phyloP scores from a whole-genome alignment of 2,329 filamentous ascomycete species.

The Pezicula radicicola region DNA sequence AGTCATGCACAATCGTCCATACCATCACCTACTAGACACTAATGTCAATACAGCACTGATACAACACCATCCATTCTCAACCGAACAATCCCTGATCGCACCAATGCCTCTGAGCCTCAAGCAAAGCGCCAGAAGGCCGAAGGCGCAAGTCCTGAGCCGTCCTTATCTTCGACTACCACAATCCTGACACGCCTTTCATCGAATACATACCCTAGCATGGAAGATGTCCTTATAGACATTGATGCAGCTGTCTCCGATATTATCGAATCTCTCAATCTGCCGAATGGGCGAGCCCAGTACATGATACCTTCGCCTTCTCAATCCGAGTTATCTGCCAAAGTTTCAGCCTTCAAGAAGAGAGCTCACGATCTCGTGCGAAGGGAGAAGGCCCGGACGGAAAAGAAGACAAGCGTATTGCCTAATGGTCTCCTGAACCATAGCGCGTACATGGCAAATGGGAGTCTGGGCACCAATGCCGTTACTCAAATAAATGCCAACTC shows the following conservation, averaged over 20 bases:
- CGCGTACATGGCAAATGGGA: constrained; percentile 13
- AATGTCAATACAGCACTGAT: constrained; percentile 47
- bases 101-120: constrained; percentile 47
- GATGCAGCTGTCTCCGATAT: constrained; percentile 45
- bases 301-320: constrained; percentile 15
- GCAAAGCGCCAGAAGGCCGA: constrained; percentile 59
- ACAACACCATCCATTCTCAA: constrained; percentile 51
- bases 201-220: constrained; percentile 55
- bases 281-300: constrained; percentile 25
- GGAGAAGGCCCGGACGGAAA: constrained; percentile 51
- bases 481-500: constrained; percentile 32
- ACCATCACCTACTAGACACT: constrained; percentile 8
- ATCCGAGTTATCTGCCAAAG: constrained; percentile 21
- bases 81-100: constrained; percentile 44
- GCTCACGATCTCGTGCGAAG: constrained; percentile 61
- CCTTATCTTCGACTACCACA: constrained; percentile 34
- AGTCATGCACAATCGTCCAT: constrained; percentile 5
- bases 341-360: constrained; percentile 53
- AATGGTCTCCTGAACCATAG: constrained; percentile 7
- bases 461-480: constrained; percentile 10
- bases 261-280: constrained; percentile 43
- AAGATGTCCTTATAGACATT: constrained; percentile 61
- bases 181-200: constrained; percentile 28
- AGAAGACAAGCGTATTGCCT: constrained; percentile 29
- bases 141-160: constrained; percentile 27